Base-by-base conservation (phyloP, 176 grass and related monocot genomes). In the Avena eriantha region DNA sequence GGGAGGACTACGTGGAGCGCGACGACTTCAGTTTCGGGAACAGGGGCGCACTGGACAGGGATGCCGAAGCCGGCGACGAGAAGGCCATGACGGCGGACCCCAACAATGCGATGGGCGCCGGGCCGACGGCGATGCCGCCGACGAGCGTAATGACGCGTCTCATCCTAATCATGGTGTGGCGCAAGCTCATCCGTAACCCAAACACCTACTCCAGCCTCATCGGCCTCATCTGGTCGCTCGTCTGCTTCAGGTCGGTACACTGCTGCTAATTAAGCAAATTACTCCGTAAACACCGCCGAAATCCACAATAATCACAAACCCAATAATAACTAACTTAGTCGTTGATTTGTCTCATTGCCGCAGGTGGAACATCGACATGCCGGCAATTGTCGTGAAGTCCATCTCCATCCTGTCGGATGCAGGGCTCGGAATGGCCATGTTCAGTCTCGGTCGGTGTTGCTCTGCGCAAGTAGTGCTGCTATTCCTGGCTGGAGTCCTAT, bases 141-240 rank as follows among this genome's bases (percentile, higher is more conserved):
- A 94, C 97, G 60, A 99, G 94, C 84, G 97, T 99, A 14, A 97
- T 99, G 97, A 99, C 94, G 43, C 86, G 97, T 23, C 89, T 99
- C 8, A 99, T 99, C 84, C 92, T 99, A 9, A 99, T 99, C 92
- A 99, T 99, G 97, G 97, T 99, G 76, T 99, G 97, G 97, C 86
- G 97, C 66, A 99, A 99, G 86, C 92, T 99, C 36, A 99, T 99
- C 90, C 94, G 97, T 83, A 99, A 99, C 87, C 97, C 97, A 1
- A 99, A 99, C 94, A 96, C 92, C 81, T 99, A 99, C 89, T 99
- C 97, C 80, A 96, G 94, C 89, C 92, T 99, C 71, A 92, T 99
- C 85, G 94, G 97, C 78, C 80, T 99, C 79, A 93, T 93, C 85
- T 99, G 94, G 97, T 84, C 97, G 76, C 97, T 99, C 76, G 87